Base-by-base conservation (phyloP, 805 yeast species). In the Pichia cabralensis region DNA sequence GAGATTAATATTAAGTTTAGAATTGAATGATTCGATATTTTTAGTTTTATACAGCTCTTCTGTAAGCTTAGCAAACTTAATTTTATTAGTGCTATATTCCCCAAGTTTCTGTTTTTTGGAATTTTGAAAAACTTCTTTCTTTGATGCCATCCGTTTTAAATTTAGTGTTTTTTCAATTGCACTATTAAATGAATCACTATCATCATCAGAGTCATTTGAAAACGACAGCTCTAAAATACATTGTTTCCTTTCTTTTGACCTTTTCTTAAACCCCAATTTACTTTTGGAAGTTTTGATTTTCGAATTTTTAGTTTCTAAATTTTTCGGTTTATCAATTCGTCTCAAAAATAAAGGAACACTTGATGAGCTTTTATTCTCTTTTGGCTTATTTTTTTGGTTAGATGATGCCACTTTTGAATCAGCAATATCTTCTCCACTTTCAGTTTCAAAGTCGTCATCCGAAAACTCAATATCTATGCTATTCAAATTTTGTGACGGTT, bases 141-240 rank as follows among this genome's bases (percentile, higher is more conserved):
- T n/a, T n/a, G n/a, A n/a, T n/a, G n/a, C n/a, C n/a, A n/a, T n/a
- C n/a, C n/a, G n/a, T n/a, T n/a, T n/a, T n/a, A n/a, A 22, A 4
- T 14, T 21, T 3, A 36, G 18, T 2, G 26, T 35, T 6, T 23
- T 19, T 16, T 30, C 17, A 12, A 39, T 19, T 5, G 35, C 32
- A 18, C 19, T 18, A 15, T 36, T 32, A 27, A 39, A 30, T n/a
- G 26, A n/a, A 16, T 33, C 41, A 16, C 26, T 30, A 12, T 13
- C 23, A 12, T 25, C 34, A 7, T 37, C 41, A 3, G 29, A 33
- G 8, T 30, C 38, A 1, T 38, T 15, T 30, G 11, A 6, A 35
- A 27, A 7, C 26, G 11, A 8, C 22, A 6, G 6, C 24, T 22
- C 11, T 22, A n/a, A 11, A 3, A 8, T 3, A 7, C 1, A 22